Evolutionary conservation across 2,329 filamentous ascomycete genomes (phyloP).

Genomic region (Mariannaea elegans): DNA sequence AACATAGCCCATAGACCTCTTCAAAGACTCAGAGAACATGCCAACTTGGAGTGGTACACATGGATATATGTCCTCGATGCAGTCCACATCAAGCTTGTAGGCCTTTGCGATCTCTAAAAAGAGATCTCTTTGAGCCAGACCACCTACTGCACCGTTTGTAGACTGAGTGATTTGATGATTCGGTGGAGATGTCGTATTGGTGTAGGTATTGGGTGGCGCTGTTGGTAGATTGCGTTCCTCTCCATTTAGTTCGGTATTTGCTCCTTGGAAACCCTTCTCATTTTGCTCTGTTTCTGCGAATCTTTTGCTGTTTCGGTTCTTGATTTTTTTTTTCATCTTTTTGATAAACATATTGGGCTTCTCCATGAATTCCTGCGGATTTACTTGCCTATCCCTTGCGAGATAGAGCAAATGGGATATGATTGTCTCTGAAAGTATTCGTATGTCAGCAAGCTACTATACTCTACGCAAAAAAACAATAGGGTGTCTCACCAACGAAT

Average conservation of each 20-base stretch:
- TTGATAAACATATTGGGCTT: neutral
- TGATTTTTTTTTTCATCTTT: neutral
- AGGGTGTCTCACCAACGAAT: no score
- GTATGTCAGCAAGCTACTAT: no score
- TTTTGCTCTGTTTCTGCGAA: no score
- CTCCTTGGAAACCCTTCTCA: neutral
- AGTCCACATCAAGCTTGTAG: no score
- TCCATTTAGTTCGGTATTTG: neutral
- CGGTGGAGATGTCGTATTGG: neutral
- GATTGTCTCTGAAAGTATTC: no score
- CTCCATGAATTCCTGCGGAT: neutral
- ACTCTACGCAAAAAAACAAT: no score
- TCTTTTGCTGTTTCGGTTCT: neutral
- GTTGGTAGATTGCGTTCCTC: neutral
- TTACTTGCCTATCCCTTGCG: neutral
- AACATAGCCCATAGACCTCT: no score
- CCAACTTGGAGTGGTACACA: no score
- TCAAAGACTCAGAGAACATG: no score
- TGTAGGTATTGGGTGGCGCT: neutral
- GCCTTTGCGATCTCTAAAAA: no score
- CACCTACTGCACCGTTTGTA: neutral
- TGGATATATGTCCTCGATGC: no score
- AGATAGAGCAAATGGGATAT: neutral
- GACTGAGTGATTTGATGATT: neutral
- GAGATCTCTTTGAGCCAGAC: neutral